Evolutionary conservation across 257 asterid genomes (phyloP), one percentile per base, ranked within the genome.

Genomic region (Gentiana macrophylla): DNA sequence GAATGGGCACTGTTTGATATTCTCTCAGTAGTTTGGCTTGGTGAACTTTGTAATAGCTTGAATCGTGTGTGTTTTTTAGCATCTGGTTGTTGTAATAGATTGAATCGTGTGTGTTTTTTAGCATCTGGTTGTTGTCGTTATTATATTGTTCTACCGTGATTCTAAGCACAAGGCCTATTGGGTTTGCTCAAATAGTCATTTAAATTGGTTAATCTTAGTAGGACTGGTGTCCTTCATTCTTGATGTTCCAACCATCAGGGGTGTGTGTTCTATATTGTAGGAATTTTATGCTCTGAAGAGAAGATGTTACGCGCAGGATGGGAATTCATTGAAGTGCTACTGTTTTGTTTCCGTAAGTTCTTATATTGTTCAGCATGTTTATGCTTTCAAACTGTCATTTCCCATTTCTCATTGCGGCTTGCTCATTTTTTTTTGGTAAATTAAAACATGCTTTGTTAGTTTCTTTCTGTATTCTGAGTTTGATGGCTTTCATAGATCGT

Each of bases 261-360:
- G 77, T 61, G 56, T 58, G 62, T 44, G 12, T 62, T 65, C 49
- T 70, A 37, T 55, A 24, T 69, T 15, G 57, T 84, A 89, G 97
- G 97, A 89, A 74, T 89, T 86, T 72, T 80, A 84, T 74, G 86
- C 94, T 65, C 65, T 90, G 75, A 90, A 84, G 76, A 77, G 80
- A 53, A 84, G 94, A 73, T 90, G 97, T 77, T 73, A 58, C 52
- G 79, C 80, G 12, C 95, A 79, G 79, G 89, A 81, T 52, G 90
- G 94, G 62, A 90, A 79, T 57, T 82, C 89, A 36, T 72, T 80
- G 73, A 86, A 82, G 70, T 90, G 96, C 80, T 80, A 78, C 62
- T 90, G 97, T 80, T 78, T 84, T 60, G 84, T 90, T 72, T 88
- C 94, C 43, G 97, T 90, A 79, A 67, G 90, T 69, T 53, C 32